phyloP scores from a whole-genome alignment of 768 basidiomycete species.

The Clitopilus hobsonii region DNA sequence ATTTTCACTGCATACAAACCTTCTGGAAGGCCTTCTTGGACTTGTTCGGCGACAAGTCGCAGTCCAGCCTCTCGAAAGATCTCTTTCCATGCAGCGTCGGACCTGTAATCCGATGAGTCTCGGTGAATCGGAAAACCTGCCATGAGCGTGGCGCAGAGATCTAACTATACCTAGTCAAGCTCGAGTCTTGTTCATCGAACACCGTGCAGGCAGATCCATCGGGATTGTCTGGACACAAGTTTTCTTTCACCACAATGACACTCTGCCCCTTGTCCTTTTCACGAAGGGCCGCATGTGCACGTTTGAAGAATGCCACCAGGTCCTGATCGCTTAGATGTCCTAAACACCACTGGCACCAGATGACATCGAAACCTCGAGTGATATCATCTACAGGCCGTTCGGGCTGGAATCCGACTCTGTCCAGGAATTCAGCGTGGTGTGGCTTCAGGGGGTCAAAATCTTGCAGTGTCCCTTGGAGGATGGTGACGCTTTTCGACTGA shows the following conservation, averaged over 20 bases:
- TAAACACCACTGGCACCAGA: conserved; percentile 98
- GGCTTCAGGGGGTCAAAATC: conserved; percentile 65
- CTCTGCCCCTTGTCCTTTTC: conserved; percentile 36
- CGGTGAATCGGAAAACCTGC: background rate
- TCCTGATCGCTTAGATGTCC: conserved; percentile 79
- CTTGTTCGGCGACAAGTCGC: conserved; percentile 61
- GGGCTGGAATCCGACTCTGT: conserved; percentile 63
- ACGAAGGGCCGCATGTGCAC: conserved; percentile 58
- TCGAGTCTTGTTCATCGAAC: conserved; percentile 87
- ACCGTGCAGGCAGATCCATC: conserved; percentile 46
- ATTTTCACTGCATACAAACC: conserved; percentile 86
- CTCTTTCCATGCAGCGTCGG: conserved; percentile 75
- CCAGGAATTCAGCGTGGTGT: conserved; percentile 45
- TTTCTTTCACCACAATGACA: conserved; percentile 89
- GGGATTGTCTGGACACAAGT: conserved; percentile 59
- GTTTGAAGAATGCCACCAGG: conserved; percentile 70
- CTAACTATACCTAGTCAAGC: conserved; percentile 91
- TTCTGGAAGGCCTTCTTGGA: conserved; percentile 79
- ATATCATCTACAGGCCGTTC: conserved; percentile 39
- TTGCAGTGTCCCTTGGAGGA: conserved; percentile 79
- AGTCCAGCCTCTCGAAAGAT: conserved; percentile 75
- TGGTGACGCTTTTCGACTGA: conserved; percentile 64
- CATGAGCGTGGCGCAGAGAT: too few relatives aligned
- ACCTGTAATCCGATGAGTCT: conserved; percentile 42
- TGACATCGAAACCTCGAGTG: conserved; percentile 73